Base-by-base conservation (phyloP, 1,284 basidiomycete genomes). In the Naganishia cerealis region DNA sequence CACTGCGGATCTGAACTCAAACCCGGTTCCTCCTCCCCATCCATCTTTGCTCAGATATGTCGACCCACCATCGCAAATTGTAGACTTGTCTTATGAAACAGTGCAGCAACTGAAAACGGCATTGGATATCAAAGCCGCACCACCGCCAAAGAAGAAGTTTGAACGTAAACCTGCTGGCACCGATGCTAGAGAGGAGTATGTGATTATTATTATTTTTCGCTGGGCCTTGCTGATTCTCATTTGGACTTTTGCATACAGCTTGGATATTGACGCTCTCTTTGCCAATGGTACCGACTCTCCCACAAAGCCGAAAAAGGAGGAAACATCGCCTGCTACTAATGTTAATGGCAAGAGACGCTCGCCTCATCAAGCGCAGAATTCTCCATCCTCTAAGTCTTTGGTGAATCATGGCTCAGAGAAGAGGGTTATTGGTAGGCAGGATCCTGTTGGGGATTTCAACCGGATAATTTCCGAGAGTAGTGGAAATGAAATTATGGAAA, bases 11-110 rank as follows among this genome's bases (percentile, higher is more conserved):
- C 82, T 94, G 10, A 80, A 84, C n/a, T 83, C 82, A 2, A 83
- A 90, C 66, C 90, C 91, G 0, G 82, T 96, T 0, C 89, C 90
- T 0, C 89, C 89, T 0, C 91, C 92, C 0, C 92, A 95, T 77
- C 88, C 88, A 0, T 90, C 91, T 68, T 83, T 96, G 7, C 81
- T 86, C 38, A 92, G 90, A 74, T 97, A 90, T 79, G 87, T 96
- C 74, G 82, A 91, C 21, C 86, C 91, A 1, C 94, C 94, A 0
- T 83, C 81, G 40, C 84, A 84, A 50, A 86, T 90, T 0, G 80
- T 88, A 13, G 88, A 89, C 73, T 82, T 84, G 4, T 79, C 83
- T 0, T 38, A 13, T 21, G 38, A 46, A 16, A 81, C 87, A 0
- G 81, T 88, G 21, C 86, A 87, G 65, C 83, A 85, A 38, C 88